These are phyloP conservation scores for Talaromyces ruber DNA, from an alignment of 495 filamentous ascomycete species.

Conservation along the genomic window DNA sequence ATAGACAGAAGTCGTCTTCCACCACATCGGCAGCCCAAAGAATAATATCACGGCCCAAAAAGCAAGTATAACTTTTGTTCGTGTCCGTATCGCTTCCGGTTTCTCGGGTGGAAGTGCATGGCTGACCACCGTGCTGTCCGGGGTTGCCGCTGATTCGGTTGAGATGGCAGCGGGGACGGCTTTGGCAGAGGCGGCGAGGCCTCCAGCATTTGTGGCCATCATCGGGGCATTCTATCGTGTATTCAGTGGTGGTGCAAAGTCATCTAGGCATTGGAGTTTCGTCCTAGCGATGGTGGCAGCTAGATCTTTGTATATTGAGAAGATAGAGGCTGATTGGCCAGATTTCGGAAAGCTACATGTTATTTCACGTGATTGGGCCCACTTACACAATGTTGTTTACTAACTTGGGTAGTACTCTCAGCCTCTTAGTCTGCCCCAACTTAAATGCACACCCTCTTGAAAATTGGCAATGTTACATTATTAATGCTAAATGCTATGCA, in stretches of 20 bases:
- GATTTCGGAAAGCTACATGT: neutral
- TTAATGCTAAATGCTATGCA: neutral
- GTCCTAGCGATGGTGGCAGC: neutral
- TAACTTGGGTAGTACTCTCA: too few relatives aligned
- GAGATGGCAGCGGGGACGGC: slow-evolving; percentile 8
- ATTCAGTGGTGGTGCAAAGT: neutral
- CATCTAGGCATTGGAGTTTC: neutral
- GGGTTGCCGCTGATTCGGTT: neutral
- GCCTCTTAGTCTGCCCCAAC: neutral
- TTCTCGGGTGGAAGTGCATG: slow-evolving; percentile 66
- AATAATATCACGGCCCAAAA: slow-evolving; percentile 86
- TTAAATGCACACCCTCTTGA: neutral
- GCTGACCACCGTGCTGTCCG: slow-evolving; percentile 13
- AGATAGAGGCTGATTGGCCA: neutral
- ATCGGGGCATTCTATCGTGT: slow-evolving; percentile 20
- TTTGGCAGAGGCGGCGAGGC: slow-evolving; percentile 24
- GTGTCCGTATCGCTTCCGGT: slow-evolving; percentile 53
- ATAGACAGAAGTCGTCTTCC: slow-evolving; percentile 92
- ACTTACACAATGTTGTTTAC: neutral
- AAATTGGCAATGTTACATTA: neutral
- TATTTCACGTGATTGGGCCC: neutral
- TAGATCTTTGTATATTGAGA: neutral
- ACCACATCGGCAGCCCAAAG: slow-evolving; percentile 91
- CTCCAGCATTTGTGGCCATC: slow-evolving; percentile 33
- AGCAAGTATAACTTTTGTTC: slow-evolving; percentile 68